These are phyloP conservation scores for Helicocarpus griseus DNA, from an alignment of 2,329 filamentous ascomycete species.

Conservation along the genomic window DNA sequence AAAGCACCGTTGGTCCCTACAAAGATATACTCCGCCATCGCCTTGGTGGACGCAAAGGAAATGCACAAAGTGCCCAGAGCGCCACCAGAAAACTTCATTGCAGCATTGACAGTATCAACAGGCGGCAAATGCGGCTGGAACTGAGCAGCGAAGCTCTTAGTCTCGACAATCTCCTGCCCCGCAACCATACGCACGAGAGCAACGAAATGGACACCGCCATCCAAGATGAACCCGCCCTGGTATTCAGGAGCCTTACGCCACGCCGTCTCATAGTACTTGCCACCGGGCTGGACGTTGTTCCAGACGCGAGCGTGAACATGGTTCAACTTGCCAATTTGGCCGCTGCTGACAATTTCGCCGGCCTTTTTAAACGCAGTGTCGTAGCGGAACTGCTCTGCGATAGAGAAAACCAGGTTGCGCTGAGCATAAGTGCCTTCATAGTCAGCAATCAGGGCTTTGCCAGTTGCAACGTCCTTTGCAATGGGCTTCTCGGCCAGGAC, in stretches of 20 bases:
- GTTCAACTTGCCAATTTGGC: slow-evolving; percentile 38
- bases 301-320: slow-evolving; percentile 42
- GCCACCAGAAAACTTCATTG: slow-evolving; percentile 38
- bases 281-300: slow-evolving; percentile 35
- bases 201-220: slow-evolving; percentile 49
- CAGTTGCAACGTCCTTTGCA: slow-evolving; percentile 44
- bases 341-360: slow-evolving; percentile 32
- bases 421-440: slow-evolving; percentile 36
- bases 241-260: slow-evolving; percentile 49
- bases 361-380: slow-evolving; percentile 39
- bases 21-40: slow-evolving; percentile 40
- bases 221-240: slow-evolving; percentile 51
- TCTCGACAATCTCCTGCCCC: slow-evolving; percentile 32
- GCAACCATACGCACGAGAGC: slow-evolving; percentile 44
- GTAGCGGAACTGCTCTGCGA: slow-evolving; percentile 52
- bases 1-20: slow-evolving; percentile 44
- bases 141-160: slow-evolving; percentile 40
- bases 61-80: slow-evolving; percentile 41
- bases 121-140: slow-evolving; percentile 44
- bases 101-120: slow-evolving; percentile 48
- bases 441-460: slow-evolving; percentile 42
- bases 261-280: slow-evolving; percentile 47
- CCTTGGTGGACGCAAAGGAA: slow-evolving; percentile 45
- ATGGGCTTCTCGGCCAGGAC: slow-evolving; percentile 51
- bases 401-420: slow-evolving; percentile 33